Percentiles rank a stretch among this genome's conserved stretches.
Evolutionary conservation across 1,139 yeast genomes (phyloP).

Genomic region (Tardiomyces digboiensis): DNA sequence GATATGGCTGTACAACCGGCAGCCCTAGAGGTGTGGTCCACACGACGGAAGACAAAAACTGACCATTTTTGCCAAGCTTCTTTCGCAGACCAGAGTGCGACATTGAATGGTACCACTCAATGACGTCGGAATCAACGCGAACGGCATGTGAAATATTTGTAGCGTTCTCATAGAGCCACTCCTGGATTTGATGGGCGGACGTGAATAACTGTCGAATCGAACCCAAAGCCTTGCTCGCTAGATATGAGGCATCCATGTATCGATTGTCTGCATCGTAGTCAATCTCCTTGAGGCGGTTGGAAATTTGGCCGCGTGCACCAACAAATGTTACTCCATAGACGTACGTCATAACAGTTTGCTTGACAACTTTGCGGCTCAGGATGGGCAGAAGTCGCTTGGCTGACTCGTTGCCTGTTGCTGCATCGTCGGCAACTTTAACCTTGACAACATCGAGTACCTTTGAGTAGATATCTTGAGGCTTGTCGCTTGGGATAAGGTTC

Average conservation of each 20-base stretch:
- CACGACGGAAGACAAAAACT: conserved; percentile 75
- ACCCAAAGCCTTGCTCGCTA: conserved; percentile 70
- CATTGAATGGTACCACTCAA: background rate
- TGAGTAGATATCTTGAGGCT: conserved; percentile 87
- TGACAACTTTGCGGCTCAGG: conserved; percentile 79
- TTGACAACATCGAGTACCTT: conserved; percentile 71
- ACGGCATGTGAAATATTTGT: conserved; percentile 71
- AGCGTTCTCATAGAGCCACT: conserved; percentile 91
- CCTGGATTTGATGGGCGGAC: conserved; percentile 94
- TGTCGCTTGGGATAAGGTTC: conserved; percentile 69
- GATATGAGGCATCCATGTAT: conserved; percentile 45
- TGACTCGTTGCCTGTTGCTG: conserved; percentile 40
- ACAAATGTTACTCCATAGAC: conserved; percentile 96
- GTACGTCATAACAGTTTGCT: conserved; percentile 97
- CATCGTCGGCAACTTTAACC: conserved; percentile 47
- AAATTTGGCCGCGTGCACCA: conserved; percentile 87
- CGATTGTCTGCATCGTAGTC: conserved; percentile 29
- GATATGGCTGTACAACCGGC: conserved; percentile 87
- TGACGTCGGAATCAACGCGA: conserved; percentile 23
- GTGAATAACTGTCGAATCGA: conserved; percentile 80
- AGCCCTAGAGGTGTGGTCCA: conserved; percentile 97
- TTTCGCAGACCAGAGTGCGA: background rate
- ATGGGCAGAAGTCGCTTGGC: conserved; percentile 51
- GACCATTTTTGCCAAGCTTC: conserved; percentile 14
- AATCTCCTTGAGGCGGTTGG: conserved; percentile 32